A percentile compares a stretch with the other conserved stretches of the same genome.
Evolutionary conservation across 177 flowering plant species (phyloP).

Genomic region (Tripterygium wilfordii): DNA sequence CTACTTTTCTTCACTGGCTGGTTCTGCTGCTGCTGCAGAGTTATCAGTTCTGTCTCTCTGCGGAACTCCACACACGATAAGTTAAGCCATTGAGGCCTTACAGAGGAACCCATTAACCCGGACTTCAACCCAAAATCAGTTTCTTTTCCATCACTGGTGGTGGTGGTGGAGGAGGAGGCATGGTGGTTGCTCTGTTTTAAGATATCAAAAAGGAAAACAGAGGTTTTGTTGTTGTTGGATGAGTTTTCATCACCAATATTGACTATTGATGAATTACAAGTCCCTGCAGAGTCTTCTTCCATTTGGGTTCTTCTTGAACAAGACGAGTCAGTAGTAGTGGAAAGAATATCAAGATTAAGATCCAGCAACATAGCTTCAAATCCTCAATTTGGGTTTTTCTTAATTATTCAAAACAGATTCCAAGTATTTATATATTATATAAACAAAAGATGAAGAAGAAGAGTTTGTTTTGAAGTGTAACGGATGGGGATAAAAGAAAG

Average conservation of each 20-base stretch:
- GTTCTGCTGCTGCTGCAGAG: slow-evolving; percentile 19
- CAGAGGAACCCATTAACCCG: not conserved
- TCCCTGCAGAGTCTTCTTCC: slow-evolving; percentile 27
- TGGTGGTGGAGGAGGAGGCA: too few relatives aligned
- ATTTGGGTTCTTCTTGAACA: slow-evolving; percentile 1
- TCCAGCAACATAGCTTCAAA: slow-evolving; percentile 23
- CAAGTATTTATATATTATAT: too few relatives aligned
- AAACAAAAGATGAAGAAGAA: too few relatives aligned
- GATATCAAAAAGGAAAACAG: slow-evolving; percentile 23
- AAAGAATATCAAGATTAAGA: slow-evolving; percentile 26
- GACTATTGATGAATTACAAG: slow-evolving; percentile 30
- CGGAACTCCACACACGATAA: slow-evolving; percentile 10
- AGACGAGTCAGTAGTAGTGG: slow-evolving; percentile 2
- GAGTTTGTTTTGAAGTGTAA: slow-evolving; percentile 2
- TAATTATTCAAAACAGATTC: too few relatives aligned
- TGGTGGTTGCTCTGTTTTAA: slow-evolving; percentile 3
- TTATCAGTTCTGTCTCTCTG: slow-evolving; percentile 13
- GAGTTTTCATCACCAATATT: slow-evolving; percentile 21
- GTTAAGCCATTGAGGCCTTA: slow-evolving; percentile 26
- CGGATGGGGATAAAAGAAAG: slow-evolving; percentile 1
- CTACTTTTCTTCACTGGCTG: slow-evolving; percentile 36
- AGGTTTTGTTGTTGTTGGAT: slow-evolving; percentile 3
- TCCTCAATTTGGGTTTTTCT: too few relatives aligned
- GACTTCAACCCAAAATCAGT: not conserved
- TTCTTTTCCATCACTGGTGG: slow-evolving; percentile 1